These are phyloP conservation scores for Neofusicoccum kwambonambiense DNA, from an alignment of 2,329 filamentous ascomycete species.

Conservation along the genomic window DNA sequence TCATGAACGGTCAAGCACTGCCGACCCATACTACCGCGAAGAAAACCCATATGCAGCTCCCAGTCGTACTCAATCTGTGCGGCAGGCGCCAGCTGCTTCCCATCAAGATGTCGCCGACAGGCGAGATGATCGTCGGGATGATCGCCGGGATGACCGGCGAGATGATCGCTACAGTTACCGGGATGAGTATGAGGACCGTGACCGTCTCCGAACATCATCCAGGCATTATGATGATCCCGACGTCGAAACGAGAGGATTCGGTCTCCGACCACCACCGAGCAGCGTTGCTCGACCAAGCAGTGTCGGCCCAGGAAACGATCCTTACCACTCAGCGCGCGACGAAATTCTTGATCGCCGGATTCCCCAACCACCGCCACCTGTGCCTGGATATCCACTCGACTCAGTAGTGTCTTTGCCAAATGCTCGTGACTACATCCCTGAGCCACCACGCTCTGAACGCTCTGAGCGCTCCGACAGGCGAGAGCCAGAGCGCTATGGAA, in stretches of 20 bases:
- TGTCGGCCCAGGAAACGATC: slow-evolving; percentile 13
- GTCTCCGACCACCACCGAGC: slow-evolving; percentile 38
- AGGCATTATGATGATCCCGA: slow-evolving; percentile 45
- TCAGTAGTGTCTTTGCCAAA: neutral
- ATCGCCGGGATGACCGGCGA: slow-evolving; percentile 31
- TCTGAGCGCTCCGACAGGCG: slow-evolving; percentile 29
- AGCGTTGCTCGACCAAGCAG: slow-evolving; percentile 9
- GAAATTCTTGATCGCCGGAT: slow-evolving; percentile 41
- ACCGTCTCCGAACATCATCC: slow-evolving; percentile 37
- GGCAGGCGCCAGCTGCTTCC: slow-evolving; percentile 41
- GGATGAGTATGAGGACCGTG: slow-evolving; percentile 46
- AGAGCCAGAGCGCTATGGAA: slow-evolving; percentile 16
- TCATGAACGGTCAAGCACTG: slow-evolving; percentile 26
- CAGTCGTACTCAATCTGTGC: slow-evolving; percentile 39
- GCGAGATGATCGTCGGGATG: slow-evolving; percentile 10
- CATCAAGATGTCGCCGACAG: slow-evolving; percentile 42
- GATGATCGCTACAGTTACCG: slow-evolving; percentile 31
- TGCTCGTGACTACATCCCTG: slow-evolving; percentile 14
- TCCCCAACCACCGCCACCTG: neutral
- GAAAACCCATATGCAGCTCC: slow-evolving; percentile 40
- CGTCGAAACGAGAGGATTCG: slow-evolving; percentile 48
- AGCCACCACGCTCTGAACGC: slow-evolving; percentile 24
- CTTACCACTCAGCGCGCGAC: slow-evolving; percentile 29
- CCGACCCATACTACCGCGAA: slow-evolving; percentile 32
- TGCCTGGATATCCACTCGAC: slow-evolving; percentile 3